A percentile compares a stretch with the other conserved stretches of the same genome.
phyloP scores from a whole-genome alignment of 106 monocot genomes.

The Platanthera guangdongensis region DNA sequence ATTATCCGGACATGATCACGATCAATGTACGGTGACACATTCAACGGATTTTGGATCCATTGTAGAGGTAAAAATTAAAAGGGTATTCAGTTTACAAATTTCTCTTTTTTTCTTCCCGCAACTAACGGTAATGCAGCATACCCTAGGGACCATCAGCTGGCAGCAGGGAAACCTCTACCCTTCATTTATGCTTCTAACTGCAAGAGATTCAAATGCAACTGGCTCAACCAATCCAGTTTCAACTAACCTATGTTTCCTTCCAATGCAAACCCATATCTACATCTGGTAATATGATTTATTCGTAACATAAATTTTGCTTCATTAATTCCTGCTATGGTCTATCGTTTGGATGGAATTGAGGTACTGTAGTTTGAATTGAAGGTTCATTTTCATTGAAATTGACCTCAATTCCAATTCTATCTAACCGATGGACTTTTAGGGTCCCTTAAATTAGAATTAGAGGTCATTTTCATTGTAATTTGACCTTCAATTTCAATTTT shows the following conservation, averaged over 20 bases:
- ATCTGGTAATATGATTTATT: conserved; percentile 47
- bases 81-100: neutral
- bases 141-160: conserved; percentile 91
- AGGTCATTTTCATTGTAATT: too few species aligned
- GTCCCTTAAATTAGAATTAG: too few species aligned
- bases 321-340: conserved; percentile 5
- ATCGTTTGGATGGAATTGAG: neutral
- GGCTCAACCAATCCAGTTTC: conserved; percentile 26
- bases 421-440: too few species aligned
- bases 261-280: conserved; percentile 89
- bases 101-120: conserved; percentile 2
- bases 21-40: conserved; percentile 85
- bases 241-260: conserved; percentile 78
- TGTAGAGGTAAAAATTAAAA: conserved; percentile 46
- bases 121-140: conserved; percentile 70
- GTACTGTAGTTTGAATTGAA: too few species aligned
- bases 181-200: conserved; percentile 93
- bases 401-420: too few species aligned
- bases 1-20: conserved; percentile 97
- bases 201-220: conserved; percentile 23
- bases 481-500: too few species aligned
- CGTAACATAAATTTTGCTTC: neutral
- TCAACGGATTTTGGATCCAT: conserved; percentile 54
- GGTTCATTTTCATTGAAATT: too few species aligned
- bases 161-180: conserved; percentile 92